Percentiles rank a stretch among this genome's conserved stretches.
Evolutionary conservation across 345 rosid genomes (phyloP).

Genomic region (Citrus australasica): DNA sequence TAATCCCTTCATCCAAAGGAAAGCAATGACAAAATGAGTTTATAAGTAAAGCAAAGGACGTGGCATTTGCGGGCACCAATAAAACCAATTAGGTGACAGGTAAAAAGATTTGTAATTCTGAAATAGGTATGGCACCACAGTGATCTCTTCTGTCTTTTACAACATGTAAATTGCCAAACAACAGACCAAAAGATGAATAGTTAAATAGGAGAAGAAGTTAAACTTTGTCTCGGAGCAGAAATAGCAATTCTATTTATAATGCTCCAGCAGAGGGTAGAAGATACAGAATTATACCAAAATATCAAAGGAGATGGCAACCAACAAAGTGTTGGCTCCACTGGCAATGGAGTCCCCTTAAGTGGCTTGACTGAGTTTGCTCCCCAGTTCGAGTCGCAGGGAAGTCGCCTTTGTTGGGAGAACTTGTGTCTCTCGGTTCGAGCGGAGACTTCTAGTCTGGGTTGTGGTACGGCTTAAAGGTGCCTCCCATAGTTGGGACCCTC

Average conservation of each 20-base stretch:
- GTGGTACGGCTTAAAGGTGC: no score
- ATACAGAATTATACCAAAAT: background rate
- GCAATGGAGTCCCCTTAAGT: no score
- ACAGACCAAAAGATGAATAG: background rate
- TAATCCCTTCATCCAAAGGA: background rate
- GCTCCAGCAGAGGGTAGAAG: background rate
- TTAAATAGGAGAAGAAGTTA: background rate
- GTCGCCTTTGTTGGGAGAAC: no score
- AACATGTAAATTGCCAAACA: background rate
- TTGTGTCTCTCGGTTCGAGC: no score
- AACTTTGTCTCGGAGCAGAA: background rate
- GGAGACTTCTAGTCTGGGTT: no score
- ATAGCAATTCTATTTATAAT: background rate
- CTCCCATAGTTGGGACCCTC: no score
- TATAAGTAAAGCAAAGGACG: background rate
- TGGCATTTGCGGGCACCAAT: background rate
- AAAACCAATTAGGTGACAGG: background rate
- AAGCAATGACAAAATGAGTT: background rate
- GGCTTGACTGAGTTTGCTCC: no score
- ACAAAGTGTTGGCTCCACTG: no score
- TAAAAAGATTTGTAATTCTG: background rate
- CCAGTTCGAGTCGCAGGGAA: no score
- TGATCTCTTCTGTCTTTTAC: background rate
- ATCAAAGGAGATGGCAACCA: background rate
- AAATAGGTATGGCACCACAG: background rate